Evolutionary conservation across 2,329 filamentous ascomycete species (phyloP), one percentile per base, ranked within the genome.

Genomic region (Plectosphaerella sp.): DNA sequence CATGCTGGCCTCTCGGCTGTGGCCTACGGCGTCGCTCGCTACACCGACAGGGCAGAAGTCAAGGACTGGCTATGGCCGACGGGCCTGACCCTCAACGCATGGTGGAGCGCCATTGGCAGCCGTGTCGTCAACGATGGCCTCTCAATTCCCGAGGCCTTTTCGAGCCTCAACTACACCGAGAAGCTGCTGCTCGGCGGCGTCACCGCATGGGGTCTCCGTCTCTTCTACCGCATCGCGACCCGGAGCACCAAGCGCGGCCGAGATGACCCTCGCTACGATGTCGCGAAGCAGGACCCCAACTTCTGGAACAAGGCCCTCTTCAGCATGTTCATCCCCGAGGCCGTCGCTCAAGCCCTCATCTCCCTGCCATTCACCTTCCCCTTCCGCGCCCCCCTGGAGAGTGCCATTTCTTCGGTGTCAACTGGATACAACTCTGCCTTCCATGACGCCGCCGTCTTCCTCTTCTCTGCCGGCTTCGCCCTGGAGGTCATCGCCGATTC

Each of bases 1-100:
- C 78, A 84, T 56, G 71, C 77, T 0, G 72, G 75, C 4, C 70
- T 83, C 12, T 73, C 78, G 10, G 58, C 77, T 28, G 70, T 78
- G 33, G 73, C 79, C 0, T 85, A 80, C 59, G 71, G 72, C 9
- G 68, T 74, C 28, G 76, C 76, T 1, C 70, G 78, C 22, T 71
- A 75, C 48, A 80, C 78, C 8, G 65, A 82, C 58, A 71, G 74
- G n/a, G 73, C 79, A 10, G 81, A 84, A 52, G 68, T 74, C n/a
- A 86, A 85, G 59, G 81, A 86, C 61, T 80, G 76, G 70, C 64
- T 81, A 6, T 84, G 80, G 80, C 78, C 80, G 1, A 66, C 72
- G 4, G 77, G 71, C 3, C 78, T 78, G 58, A 74, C 84, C 10
- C 63, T 72, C 52, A 84, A 82, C 60, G 80, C 79, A 7, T 84